A percentile compares a stretch with the other conserved stretches of the same genome.
Evolutionary conservation across 768 basidiomycete species (phyloP).

Genomic region (Leucocoprinus sp.): DNA sequence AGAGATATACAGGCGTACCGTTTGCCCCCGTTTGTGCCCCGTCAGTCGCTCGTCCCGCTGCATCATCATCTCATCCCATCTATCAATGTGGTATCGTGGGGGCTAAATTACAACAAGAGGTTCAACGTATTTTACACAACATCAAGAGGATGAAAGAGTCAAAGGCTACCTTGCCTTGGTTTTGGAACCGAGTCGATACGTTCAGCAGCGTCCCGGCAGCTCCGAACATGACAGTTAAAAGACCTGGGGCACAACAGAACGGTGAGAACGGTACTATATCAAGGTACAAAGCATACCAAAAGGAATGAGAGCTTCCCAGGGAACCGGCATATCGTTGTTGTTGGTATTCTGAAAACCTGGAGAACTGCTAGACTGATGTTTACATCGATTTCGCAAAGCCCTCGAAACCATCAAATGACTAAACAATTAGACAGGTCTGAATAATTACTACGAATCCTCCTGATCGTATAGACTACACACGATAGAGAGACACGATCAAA

Average conservation of each 20-base stretch:
- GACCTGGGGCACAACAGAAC: conserved; percentile 36
- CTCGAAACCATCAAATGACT: too few relatives aligned
- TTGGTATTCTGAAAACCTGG: background rate
- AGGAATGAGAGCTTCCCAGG: conserved; percentile 96
- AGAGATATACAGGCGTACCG: conserved; percentile 40
- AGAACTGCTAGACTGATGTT: conserved; percentile 4
- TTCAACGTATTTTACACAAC: background rate
- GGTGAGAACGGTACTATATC: background rate
- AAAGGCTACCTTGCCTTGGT: conserved; percentile 75
- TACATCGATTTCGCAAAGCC: conserved; percentile 6
- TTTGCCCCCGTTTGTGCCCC: conserved; percentile 79
- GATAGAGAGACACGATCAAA: too few relatives aligned
- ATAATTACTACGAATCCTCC: too few relatives aligned
- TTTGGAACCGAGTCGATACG: conserved; percentile 69
- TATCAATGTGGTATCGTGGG: conserved; percentile 75
- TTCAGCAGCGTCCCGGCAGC: conserved; percentile 84
- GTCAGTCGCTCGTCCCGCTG: conserved; percentile 82
- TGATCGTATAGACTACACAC: too few relatives aligned
- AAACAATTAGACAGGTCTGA: too few relatives aligned
- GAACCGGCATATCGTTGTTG: conserved; percentile 71
- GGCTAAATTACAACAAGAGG: conserved; percentile 37
- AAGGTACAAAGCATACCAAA: conserved; percentile 51
- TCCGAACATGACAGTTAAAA: conserved; percentile 83
- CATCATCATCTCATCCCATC: conserved; percentile 98
- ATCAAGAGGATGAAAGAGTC: background rate